Evolutionary conservation across 306 rosid species (phyloP).

Genomic region (Rosa rugosa): DNA sequence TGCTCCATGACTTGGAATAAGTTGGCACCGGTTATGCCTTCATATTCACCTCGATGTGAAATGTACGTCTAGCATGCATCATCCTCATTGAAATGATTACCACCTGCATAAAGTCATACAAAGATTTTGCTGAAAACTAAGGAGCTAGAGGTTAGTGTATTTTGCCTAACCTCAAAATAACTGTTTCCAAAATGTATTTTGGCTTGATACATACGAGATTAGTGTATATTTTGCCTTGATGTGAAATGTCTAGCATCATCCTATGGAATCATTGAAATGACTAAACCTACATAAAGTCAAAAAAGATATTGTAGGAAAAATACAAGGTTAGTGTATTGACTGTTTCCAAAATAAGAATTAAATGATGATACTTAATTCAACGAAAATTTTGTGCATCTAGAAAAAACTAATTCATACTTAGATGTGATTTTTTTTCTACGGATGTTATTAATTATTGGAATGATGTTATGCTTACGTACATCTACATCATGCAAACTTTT

Average conservation of each 20-base stretch:
- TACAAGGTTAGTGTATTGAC: neutral
- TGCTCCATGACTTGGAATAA: neutral
- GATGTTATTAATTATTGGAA: neutral
- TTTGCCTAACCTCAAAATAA: no score
- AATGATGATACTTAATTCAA: neutral
- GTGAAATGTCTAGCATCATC: neutral
- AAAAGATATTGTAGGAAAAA: neutral
- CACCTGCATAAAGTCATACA: neutral
- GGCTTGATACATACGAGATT: no score
- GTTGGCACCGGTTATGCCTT: neutral
- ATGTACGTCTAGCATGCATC: neutral
- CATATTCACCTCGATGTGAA: neutral
- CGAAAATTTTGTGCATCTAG: neutral
- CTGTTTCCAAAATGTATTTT: no score
- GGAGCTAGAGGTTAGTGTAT: no score
- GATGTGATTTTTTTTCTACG: neutral
- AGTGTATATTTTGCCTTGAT: neutral
- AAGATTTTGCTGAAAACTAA: neutral
- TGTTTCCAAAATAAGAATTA: neutral
- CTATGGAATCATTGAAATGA: neutral
- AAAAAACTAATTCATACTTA: neutral
- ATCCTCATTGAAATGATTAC: neutral
- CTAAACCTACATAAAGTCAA: neutral
- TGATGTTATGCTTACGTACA: neutral
- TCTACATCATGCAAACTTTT: neutral